These are phyloP conservation scores for Xylariaceae sp. DNA, from an alignment of 2,329 filamentous ascomycete genomes.

Conservation along the genomic window DNA sequence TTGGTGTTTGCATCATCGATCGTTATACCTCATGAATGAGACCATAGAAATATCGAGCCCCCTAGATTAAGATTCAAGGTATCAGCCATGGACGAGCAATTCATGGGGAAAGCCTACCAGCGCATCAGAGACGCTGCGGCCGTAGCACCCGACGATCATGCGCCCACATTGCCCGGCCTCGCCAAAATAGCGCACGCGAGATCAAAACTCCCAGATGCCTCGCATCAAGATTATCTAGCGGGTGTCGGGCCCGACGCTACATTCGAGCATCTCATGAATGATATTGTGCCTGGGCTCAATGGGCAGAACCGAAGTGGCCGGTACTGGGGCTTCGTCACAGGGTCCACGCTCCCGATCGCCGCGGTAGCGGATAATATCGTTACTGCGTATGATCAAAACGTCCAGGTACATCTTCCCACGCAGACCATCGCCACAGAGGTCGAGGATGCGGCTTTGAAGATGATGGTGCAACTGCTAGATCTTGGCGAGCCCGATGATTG, in stretches of 20 bases:
- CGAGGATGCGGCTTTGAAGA: slow-evolving; percentile 67
- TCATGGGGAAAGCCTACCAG: slow-evolving; percentile 22
- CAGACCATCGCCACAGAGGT: slow-evolving; percentile 75
- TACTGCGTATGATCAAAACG: slow-evolving; percentile 77
- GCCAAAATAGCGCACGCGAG: slow-evolving; percentile 37
- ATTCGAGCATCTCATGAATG: slow-evolving; percentile 42
- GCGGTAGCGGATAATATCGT: slow-evolving; percentile 83
- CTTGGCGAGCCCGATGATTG: slow-evolving; percentile 61
- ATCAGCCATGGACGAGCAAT: slow-evolving; percentile 8
- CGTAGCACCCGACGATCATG: slow-evolving; percentile 13
- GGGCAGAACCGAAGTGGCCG: slow-evolving; percentile 61
- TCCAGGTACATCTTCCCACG: slow-evolving; percentile 73
- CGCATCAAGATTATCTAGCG: slow-evolving; percentile 32
- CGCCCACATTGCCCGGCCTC: slow-evolving; percentile 39
- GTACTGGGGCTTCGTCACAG: slow-evolving; percentile 90
- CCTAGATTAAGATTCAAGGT: no score
- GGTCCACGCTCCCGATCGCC: slow-evolving; percentile 75
- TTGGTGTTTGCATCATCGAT: no score
- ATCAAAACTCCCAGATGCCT: slow-evolving; percentile 37
- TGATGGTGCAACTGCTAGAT: slow-evolving; percentile 66
- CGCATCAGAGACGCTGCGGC: slow-evolving; percentile 23
- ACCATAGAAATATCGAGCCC: not conserved
- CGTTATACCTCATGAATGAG: not conserved
- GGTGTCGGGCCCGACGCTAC: slow-evolving; percentile 32
- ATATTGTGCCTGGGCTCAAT: slow-evolving; percentile 61